Percentiles rank a stretch among this genome's conserved stretches.
These are phyloP conservation scores for Gaultheria prostrata DNA, from an alignment of 148 eudicot genomes.

Conservation along the genomic window DNA sequence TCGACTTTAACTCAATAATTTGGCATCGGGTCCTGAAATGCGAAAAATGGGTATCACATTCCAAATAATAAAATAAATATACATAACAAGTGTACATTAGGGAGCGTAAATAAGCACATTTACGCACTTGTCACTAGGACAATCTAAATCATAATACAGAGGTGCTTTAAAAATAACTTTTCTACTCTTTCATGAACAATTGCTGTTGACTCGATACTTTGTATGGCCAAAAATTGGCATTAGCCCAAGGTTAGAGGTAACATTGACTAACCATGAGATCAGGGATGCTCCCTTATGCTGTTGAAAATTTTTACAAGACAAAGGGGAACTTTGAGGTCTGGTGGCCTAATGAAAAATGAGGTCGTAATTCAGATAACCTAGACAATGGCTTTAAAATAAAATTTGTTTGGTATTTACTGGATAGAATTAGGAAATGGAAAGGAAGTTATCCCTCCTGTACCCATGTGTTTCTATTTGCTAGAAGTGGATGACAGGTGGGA, in stretches of 20 bases:
- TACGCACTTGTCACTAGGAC: no score
- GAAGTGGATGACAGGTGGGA: background rate
- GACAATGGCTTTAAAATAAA: background rate
- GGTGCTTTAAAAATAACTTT: background rate
- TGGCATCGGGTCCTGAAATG: no score
- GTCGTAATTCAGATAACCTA: background rate
- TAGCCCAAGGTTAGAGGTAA: background rate
- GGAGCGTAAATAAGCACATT: no score
- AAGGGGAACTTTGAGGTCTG: background rate
- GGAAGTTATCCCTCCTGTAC: background rate
- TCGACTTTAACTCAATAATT: no score
- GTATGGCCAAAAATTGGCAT: background rate
- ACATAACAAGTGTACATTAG: no score
- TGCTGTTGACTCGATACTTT: background rate
- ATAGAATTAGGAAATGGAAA: background rate
- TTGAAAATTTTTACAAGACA: background rate
- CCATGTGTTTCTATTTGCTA: background rate
- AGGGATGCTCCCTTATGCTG: background rate
- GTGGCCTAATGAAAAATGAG: background rate
- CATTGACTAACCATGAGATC: background rate
- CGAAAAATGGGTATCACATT: no score
- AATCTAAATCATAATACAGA: background rate
- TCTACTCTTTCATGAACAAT: background rate
- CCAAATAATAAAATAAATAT: no score
- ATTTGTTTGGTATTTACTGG: background rate